Evolutionary conservation across 495 filamentous ascomycete species (phyloP), one percentile per base, ranked within the genome.

Genomic region (Penicillium mononematosum): DNA sequence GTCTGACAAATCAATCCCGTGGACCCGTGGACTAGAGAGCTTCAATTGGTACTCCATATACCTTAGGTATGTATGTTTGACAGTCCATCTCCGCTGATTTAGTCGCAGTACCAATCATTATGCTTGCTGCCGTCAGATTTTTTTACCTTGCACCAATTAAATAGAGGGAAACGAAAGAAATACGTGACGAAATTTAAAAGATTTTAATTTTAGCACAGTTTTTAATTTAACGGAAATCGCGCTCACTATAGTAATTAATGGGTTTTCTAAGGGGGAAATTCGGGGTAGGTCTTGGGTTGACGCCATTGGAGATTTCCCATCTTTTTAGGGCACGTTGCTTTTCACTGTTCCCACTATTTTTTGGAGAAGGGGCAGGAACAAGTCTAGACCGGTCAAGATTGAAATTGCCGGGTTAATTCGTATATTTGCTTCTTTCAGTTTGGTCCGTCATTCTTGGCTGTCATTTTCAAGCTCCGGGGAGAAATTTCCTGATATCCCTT

Each of bases 361-460:
- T 64, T 60, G 66, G 63, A 61, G 65, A 29, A 58, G 45, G 52
- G 59, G 60, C 60, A 64, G 48, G 57, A 64, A 64, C 20, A 45
- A 67, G 66, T 57, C 58, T 69, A 69, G 66, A 62, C 64, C 45
- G 39, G 66, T 65, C 64, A 58, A 43, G 24, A 69, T 69, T 47
- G 11, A 53, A 69, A 69, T 67, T 34, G 3, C 19, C 45, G 45
- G 43, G 24, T 17, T 17, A 44, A 24, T 51, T 48, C 22, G 27
- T 39, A 56, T 61, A 51, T 53, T 68, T 67, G 56, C 62, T 60
- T 62, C 55, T 63, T 53, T 25, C 45, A 49, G 14, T 50, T 44
- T 53, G 48, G 39, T 39, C 34, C 24, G 51, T 46, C 31, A 34
- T 14, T 19, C 44, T 27, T 50, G 27, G 47, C 38, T 42, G 36